phyloP scores from a whole-genome alignment of 2,329 filamentous ascomycete species.

The Aspergillus tubingensis region DNA sequence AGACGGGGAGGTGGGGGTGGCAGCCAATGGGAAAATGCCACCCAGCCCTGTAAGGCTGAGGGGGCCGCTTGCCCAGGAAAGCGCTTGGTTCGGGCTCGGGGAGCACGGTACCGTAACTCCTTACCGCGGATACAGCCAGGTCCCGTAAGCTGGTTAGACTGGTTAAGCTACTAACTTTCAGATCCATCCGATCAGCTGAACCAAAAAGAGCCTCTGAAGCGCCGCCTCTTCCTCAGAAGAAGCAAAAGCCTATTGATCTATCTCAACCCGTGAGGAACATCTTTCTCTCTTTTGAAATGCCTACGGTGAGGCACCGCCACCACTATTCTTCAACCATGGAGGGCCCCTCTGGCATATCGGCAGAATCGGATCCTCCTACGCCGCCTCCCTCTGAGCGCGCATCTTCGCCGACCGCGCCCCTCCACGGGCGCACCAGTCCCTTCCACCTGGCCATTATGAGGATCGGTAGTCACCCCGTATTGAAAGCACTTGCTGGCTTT shows the following conservation, averaged over 20 bases:
- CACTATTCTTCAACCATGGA: background rate
- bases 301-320: conserved; percentile 3
- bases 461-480: conserved; percentile 29
- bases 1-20: background rate
- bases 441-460: conserved; percentile 1
- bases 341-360: background rate
- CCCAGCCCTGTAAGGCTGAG: conserved; percentile 15
- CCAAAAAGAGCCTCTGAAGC: background rate
- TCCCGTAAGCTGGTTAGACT: background rate
- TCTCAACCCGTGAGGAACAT: background rate
- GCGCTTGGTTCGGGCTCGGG: background rate
- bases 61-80: background rate
- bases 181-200: background rate
- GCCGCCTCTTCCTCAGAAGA: background rate
- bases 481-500: conserved; percentile 74
- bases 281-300: background rate
- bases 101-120: background rate
- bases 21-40: conserved; percentile 6
- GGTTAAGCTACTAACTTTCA: background rate
- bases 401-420: background rate
- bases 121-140: background rate
- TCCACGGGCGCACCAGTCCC: background rate
- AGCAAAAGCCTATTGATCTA: background rate
- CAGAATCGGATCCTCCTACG: background rate
- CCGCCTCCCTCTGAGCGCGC: background rate